Base-by-base conservation (phyloP, 306 rosid genomes). In the Ochetophila trinervis region DNA sequence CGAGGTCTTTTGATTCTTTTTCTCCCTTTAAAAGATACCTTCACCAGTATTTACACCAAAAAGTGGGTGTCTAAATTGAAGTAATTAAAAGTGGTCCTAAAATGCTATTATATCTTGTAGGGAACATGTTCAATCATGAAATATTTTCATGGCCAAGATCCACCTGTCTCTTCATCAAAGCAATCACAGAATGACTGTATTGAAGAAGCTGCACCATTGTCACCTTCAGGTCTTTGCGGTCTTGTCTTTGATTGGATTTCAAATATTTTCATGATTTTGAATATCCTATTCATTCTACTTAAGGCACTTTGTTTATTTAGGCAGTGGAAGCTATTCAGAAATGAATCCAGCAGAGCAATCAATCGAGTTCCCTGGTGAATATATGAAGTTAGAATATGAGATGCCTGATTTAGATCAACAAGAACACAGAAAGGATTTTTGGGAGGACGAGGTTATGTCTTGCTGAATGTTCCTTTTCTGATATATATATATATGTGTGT, bases 91-190 rank as follows among this genome's bases (percentile, higher is more conserved):
- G n/a, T n/a, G n/a, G n/a, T n/a, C n/a, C n/a, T n/a, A n/a, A n/a
- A n/a, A n/a, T n/a, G n/a, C n/a, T n/a, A n/a, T n/a, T n/a, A n/a
- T n/a, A 50, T 50, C 19, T 58, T 47, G 65, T 71, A 93, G 98
- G 96, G 96, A 65, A 89, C 88, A 27, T 80, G 79, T 78, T 83
- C 96, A 44, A 93, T 93, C 77, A 82, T 47, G 73, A 87, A 89
- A 74, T 93, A 89, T 85, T 87, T 93, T 50, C 77, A 82, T 58
- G 87, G 89, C 74, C 73, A 62, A 57, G n/a, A 57, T 70, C 69
- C 71, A 21, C 71, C 80, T 48, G 14, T 71, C 75, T 62, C 84
- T 17, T 76, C 83, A 30, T 69, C 74, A 37, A 83, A 77, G 69
- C 85, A 77, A 53, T 50, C 77, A 10, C 68, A 61, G 65, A 80